Conservation (phyloP, 805 yeast genomes). For the Kurtzmaniella cleridarum region DNA sequence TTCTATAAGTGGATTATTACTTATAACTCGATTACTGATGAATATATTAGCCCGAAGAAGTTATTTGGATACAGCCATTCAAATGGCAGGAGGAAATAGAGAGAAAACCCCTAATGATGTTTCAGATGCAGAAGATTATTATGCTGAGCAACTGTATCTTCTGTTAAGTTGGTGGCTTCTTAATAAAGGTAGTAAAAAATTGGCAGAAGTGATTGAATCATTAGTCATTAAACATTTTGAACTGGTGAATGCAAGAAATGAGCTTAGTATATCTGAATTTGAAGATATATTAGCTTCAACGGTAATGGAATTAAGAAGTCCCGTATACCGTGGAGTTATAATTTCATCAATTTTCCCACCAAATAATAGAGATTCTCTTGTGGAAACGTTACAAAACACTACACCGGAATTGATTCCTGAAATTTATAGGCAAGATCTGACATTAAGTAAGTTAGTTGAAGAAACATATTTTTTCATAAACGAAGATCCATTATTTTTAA, state of each 20-base stretch:
- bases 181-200: constrained; percentile 73
- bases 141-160: constrained; percentile 74
- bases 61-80: constrained; percentile 73
- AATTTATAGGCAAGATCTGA: constrained; percentile 31
- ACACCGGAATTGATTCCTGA: constrained; percentile 36
- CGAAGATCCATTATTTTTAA: constrained; percentile 22
- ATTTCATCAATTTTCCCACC: constrained; percentile 30
- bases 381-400: constrained; percentile 46
- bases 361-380: constrained; percentile 28
- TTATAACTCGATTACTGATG: constrained; percentile 79
- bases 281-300: constrained; percentile 23
- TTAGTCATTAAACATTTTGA: constrained; percentile 59
- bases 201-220: constrained; percentile 48
- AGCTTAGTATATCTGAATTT: constrained; percentile 59
- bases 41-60: constrained; percentile 85
- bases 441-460: constrained; percentile 34
- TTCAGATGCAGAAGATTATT: constrained; percentile 38
- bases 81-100: constrained; percentile 50
- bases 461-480: constrained; percentile 42
- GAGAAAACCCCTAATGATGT: constrained; percentile 9
- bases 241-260: constrained; percentile 66
- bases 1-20: constrained; percentile 60
- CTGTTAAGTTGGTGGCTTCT: constrained; percentile 92
- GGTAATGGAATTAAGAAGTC: constrained; percentile 14
- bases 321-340: constrained; percentile 10